A percentile compares a stretch with the other conserved stretches of the same genome.
phyloP scores from a whole-genome alignment of 2,329 filamentous ascomycete species.

The Coniella lustricola region DNA sequence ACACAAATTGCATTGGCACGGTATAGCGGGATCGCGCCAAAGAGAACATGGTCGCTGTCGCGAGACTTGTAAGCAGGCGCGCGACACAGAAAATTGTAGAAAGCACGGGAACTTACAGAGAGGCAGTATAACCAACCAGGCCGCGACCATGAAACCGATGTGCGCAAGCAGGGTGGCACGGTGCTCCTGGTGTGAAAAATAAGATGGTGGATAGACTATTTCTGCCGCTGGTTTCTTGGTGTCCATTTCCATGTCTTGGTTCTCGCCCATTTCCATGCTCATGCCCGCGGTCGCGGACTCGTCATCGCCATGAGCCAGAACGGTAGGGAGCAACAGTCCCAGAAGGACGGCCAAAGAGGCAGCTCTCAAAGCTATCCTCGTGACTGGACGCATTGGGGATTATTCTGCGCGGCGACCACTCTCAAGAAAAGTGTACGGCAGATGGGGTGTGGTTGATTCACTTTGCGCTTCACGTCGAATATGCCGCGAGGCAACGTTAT shows the following conservation, averaged over 20 bases:
- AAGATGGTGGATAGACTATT: conserved; percentile 27
- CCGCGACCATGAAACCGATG: conserved; percentile 59
- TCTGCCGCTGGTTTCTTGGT: conserved; percentile 22
- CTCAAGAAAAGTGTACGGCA: background rate
- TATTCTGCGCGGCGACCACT: background rate
- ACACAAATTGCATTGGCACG: conserved; percentile 60
- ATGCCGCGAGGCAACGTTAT: background rate
- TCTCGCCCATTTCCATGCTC: conserved; percentile 22
- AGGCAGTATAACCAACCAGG: conserved; percentile 64
- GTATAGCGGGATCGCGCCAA: conserved; percentile 71
- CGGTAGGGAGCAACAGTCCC: conserved; percentile 23
- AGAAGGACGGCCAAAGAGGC: conserved; percentile 24
- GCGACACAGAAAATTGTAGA: background rate
- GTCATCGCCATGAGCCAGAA: conserved; percentile 27
- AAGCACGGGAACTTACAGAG: conserved; percentile 44
- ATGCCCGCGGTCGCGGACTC: conserved; percentile 11
- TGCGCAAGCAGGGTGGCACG: conserved; percentile 43
- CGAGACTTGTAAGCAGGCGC: background rate
- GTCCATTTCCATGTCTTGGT: conserved; percentile 23
- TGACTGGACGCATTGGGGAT: conserved; percentile 20
- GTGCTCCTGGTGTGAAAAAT: conserved; percentile 33
- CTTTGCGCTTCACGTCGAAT: too few species aligned
- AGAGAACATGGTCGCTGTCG: conserved; percentile 77
- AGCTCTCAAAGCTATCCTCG: conserved; percentile 20
- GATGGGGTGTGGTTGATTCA: background rate